Base-by-base conservation (phyloP, 139 green algal species). In the Coelastrella sp. region DNA sequence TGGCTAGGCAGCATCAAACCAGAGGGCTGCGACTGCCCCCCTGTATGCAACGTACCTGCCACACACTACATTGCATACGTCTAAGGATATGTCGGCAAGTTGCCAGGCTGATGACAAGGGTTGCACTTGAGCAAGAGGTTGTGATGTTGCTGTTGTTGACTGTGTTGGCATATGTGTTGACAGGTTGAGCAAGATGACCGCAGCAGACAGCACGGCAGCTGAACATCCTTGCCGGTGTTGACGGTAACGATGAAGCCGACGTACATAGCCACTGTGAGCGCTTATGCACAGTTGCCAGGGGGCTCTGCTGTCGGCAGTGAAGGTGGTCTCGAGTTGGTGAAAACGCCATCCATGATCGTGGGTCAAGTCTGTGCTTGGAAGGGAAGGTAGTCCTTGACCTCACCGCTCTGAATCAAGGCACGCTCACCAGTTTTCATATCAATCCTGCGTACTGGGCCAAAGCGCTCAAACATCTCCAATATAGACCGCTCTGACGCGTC, bases 351-450 rank as follows among this genome's bases (percentile, higher is more conserved):
- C 15, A 17, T 22, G 15, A 17, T 17, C 63, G 63, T 70, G 12
- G 63, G 15, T 70, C 63, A 70, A 70, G 63, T 70, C 12, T 70
- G 12, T 70, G 12, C 15, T 14, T 22, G 12, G 3, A 15, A 15
- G 12, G 12, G 12, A 6, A 70, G 63, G 12, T 14, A 70, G 63
- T 22, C 15, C 12, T 70, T 70, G 63, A 22, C 63, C 63, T 70
- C 15, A 17, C 12, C 12, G 63, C 63, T 70, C 15, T 14, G 12
- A 14, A 70, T 6, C 63, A 6, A 70, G 12, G 63, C 12, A 70
- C n/a, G 49, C 90, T 91, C 91, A 95, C 94, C 94, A 49, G 93
- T 96, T 88, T 97, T 97, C 95, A 97, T 97, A 83, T 97, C 95
- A 35, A 95, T 92, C 0, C 92, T 90, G 7, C 95, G 92, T 15